These are phyloP conservation scores for Vachellia pachyceras DNA, from an alignment of 306 rosid species.

Conservation along the genomic window DNA sequence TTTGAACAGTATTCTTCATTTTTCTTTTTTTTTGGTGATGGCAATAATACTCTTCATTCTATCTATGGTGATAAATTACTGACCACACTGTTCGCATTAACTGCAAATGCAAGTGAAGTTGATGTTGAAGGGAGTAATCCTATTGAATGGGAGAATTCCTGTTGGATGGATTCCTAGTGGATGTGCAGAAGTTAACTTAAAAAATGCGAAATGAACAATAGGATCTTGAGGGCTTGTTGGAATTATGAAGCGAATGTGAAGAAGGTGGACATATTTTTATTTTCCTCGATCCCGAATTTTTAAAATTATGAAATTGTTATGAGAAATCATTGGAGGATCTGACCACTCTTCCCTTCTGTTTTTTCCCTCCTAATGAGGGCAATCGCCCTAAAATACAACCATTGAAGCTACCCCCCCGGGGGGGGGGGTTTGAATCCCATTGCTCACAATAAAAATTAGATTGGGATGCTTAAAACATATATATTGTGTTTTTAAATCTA, in stretches of 20 bases:
- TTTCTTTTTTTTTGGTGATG: not conserved
- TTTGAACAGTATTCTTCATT: not conserved
- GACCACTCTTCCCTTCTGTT: not conserved
- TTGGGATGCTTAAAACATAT: too few species aligned
- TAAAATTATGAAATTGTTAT: too few species aligned
- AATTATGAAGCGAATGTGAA: not conserved
- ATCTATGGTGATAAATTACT: not conserved
- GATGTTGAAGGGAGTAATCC: conserved; percentile 8
- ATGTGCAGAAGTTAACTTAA: not conserved
- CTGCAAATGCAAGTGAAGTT: not conserved
- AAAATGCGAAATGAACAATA: not conserved
- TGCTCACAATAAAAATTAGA: too few species aligned
- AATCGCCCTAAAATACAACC: too few species aligned
- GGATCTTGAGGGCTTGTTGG: not conserved
- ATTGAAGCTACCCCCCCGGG: too few species aligned
- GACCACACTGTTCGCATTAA: not conserved
- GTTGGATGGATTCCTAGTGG: not conserved
- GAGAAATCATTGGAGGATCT: not conserved
- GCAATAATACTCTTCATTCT: not conserved
- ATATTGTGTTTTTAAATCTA: too few species aligned
- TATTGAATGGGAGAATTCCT: not conserved
- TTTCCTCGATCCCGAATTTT: not conserved
- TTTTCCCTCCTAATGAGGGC: too few species aligned
- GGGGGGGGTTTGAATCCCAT: too few species aligned
- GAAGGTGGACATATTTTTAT: not conserved